Conservation (phyloP, 164 flowering plant species). For the Cinnamomum chago region DNA sequence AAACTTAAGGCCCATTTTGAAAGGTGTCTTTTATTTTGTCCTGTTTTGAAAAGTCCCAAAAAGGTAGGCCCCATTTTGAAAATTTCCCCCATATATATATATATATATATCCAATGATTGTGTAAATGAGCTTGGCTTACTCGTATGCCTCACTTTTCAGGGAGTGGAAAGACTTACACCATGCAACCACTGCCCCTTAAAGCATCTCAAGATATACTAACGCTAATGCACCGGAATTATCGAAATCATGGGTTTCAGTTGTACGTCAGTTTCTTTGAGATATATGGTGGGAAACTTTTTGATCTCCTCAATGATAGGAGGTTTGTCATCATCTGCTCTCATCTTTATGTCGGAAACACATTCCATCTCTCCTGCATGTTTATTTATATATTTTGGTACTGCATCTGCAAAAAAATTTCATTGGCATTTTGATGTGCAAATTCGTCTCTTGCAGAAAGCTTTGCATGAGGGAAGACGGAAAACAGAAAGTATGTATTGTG, state of each 20-base stretch:
- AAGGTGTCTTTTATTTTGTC: too few species aligned
- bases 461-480: slow-evolving; percentile 98
- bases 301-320: slow-evolving; percentile 89
- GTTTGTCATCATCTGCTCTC: slow-evolving; percentile 34
- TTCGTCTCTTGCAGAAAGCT: slow-evolving; percentile 51
- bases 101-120: not conserved
- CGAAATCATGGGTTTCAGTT: slow-evolving; percentile 82
- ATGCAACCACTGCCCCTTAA: slow-evolving; percentile 92
- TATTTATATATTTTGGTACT: too few species aligned
- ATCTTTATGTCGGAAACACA: not conserved
- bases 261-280: slow-evolving; percentile 90
- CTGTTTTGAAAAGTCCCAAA: too few species aligned
- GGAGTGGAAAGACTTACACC: slow-evolving; percentile 93
- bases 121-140: slow-evolving; percentile 1
- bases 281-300: slow-evolving; percentile 90
- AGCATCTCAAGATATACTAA: slow-evolving; percentile 79
- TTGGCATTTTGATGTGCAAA: not conserved
- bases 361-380: not conserved
- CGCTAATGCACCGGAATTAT: slow-evolving; percentile 64
- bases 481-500: slow-evolving; percentile 90
- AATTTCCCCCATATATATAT: not conserved
- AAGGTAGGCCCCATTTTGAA: too few species aligned
- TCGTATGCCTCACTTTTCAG: slow-evolving; percentile 29
- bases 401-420: not conserved
- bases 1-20: too few species aligned